Evolutionary conservation across 495 filamentous ascomycete species (phyloP), one percentile per base, ranked within the genome.

Genomic region (Penicillium chermesinum): DNA sequence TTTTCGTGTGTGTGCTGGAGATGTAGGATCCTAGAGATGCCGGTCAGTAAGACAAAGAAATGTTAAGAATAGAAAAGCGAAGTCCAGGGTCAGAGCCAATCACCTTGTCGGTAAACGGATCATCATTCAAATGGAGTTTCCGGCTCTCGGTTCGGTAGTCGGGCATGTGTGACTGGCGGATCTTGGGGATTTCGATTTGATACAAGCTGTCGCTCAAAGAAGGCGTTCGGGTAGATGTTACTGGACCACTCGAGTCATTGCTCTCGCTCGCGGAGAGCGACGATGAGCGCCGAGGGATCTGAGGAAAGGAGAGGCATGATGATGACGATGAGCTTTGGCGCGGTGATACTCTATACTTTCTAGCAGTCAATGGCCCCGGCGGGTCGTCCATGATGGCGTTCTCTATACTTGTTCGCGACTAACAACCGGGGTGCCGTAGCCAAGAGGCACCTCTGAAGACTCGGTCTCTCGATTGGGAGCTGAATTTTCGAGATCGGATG

Each of bases 171-270:
- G 19, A 7, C 16, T 41, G 38, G 2, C 63, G 51, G 15, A 47
- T 37, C 22, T 62, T 66, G 8, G 38, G 12, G 0, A 66, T 43
- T 34, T 57, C 27, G 14, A 66, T 55, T 3, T 48, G 56, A 32
- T 56, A 55, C 9, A 47, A 38, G 40, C 54, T 57, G 42, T 56
- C 49, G 27, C 41, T 46, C 4, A 59, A 44, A 20, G 63, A 64
- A 13, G 60, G 61, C 5, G 61, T 61, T 48, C 58, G 55, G 13
- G 63, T 62, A 16, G 63, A 65, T 15, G 54, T 44, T 20, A 44
- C 48, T 27, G 38, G 49, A 8, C 35, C 49, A 25, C 19, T 50
- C 1, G 53, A 53, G 30, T 41, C 49, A 15, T 44, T 35, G 7
- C 38, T 47, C 37, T 46, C 15, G 16, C 34, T 48, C 2, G 43